Evolutionary conservation across 208 protist species (phyloP).

Genomic region (Plasmodiophora brassicae): DNA sequence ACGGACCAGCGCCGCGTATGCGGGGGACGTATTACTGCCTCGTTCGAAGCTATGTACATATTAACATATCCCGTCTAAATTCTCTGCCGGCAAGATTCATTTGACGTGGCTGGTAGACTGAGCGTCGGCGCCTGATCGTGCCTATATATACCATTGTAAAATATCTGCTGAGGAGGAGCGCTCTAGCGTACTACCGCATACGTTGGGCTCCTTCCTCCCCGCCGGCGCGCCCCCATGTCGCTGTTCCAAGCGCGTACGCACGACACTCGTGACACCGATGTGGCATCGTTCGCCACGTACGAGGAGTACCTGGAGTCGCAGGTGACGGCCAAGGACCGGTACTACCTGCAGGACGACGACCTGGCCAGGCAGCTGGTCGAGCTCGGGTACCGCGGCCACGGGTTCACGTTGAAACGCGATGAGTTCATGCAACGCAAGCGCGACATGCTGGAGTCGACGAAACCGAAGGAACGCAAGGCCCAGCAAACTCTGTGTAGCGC

Average conservation of each 20-base stretch:
- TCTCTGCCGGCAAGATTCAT: too few species aligned
- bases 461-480: background rate
- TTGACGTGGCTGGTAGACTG: too few species aligned
- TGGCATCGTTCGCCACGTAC: slow-evolving; percentile 58
- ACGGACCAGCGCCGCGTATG: too few species aligned
- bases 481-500: slow-evolving; percentile 66
- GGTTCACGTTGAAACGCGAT: slow-evolving; percentile 65
- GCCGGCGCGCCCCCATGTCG: background rate
- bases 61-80: too few species aligned
- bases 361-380: slow-evolving; percentile 88
- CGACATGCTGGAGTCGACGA: slow-evolving; percentile 36
- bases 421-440: slow-evolving; percentile 68
- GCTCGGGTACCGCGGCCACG: slow-evolving; percentile 82
- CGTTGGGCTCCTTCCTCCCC: too few species aligned
- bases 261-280: too few species aligned
- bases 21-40: too few species aligned
- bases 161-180: too few species aligned
- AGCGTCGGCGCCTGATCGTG: too few species aligned
- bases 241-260: slow-evolving; percentile 29
- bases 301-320: slow-evolving; percentile 73
- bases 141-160: too few species aligned
- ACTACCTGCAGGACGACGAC: slow-evolving; percentile 76
- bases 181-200: too few species aligned
- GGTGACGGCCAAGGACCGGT: slow-evolving; percentile 65
- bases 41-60: too few species aligned